Percentiles rank a stretch among this genome's conserved stretches.
Evolutionary conservation across 169 alveolate genomes (phyloP).

Genomic region (Plasmodium ovale): DNA sequence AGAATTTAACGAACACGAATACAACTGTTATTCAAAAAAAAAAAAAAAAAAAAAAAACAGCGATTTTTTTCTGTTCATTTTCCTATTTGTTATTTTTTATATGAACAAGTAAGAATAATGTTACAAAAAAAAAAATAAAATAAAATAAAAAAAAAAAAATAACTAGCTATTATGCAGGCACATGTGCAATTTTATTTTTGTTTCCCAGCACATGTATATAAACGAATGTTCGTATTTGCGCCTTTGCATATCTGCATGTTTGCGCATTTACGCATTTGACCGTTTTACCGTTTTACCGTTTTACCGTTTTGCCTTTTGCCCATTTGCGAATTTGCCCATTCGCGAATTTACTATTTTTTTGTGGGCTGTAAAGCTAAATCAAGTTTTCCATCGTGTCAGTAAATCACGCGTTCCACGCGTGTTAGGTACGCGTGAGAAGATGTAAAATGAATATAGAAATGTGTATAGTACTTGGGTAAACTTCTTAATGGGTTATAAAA

Average conservation of each 20-base stretch:
- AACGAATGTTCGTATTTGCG: no score
- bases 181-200: conserved; percentile 19
- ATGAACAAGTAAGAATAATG: conserved; percentile 25
- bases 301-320: neutral
- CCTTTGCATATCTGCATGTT: no score
- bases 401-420: neutral
- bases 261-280: no score
- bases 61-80: neutral
- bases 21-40: no score
- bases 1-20: neutral
- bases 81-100: neutral
- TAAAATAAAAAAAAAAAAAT: conserved; percentile 17
- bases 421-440: neutral
- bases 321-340: neutral
- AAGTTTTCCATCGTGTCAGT: neutral
- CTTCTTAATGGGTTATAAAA: neutral
- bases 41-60: neutral
- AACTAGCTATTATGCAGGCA: conserved; percentile 21
- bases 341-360: neutral
- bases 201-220: no score
- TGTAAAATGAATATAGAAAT: neutral
- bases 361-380: neutral
- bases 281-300: no score
- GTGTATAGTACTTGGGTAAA: neutral
- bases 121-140: neutral